These are phyloP conservation scores for Carpinus fangiana DNA, from an alignment of 306 rosid species.

Conservation along the genomic window DNA sequence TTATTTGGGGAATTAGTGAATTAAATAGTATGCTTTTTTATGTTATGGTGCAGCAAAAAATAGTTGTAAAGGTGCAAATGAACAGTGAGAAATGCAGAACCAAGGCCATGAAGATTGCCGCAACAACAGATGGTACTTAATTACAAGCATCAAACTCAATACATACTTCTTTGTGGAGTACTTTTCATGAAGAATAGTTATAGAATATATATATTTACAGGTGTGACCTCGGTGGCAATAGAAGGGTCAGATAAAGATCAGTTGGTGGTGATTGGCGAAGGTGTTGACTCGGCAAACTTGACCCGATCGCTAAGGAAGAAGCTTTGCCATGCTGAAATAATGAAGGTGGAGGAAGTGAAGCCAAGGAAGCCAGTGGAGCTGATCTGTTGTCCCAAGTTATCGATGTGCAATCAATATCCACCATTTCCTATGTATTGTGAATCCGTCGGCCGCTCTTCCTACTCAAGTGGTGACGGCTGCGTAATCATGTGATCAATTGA, in stretches of 20 bases:
- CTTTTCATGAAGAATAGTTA: too few relatives aligned
- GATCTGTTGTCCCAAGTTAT: not conserved
- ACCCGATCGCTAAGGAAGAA: conserved; percentile 11
- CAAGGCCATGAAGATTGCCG: conserved; percentile 42
- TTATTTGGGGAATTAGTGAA: not conserved
- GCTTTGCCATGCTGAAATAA: conserved; percentile 5
- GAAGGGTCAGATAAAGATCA: conserved; percentile 31
- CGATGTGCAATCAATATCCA: not conserved
- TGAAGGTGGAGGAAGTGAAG: conserved; percentile 15
- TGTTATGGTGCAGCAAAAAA: conserved; percentile 36
- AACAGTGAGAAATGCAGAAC: conserved; percentile 29
- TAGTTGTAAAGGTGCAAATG: conserved; percentile 26
- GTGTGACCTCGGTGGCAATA: conserved; percentile 31
- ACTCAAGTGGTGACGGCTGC: not conserved
- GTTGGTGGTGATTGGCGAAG: conserved; percentile 31
- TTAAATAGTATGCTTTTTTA: not conserved
- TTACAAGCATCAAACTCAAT: too few relatives aligned
- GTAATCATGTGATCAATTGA: not conserved
- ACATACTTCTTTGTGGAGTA: too few relatives aligned
- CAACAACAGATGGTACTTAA: conserved; percentile 6
- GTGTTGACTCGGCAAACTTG: conserved; percentile 25
- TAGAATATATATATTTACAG: too few relatives aligned
- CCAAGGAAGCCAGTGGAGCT: not conserved
- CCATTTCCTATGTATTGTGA: not conserved
- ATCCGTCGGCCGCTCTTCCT: not conserved